These are phyloP conservation scores for Pythium sp. DNA, from an alignment of 352 stramenopile species.

Conservation along the genomic window DNA sequence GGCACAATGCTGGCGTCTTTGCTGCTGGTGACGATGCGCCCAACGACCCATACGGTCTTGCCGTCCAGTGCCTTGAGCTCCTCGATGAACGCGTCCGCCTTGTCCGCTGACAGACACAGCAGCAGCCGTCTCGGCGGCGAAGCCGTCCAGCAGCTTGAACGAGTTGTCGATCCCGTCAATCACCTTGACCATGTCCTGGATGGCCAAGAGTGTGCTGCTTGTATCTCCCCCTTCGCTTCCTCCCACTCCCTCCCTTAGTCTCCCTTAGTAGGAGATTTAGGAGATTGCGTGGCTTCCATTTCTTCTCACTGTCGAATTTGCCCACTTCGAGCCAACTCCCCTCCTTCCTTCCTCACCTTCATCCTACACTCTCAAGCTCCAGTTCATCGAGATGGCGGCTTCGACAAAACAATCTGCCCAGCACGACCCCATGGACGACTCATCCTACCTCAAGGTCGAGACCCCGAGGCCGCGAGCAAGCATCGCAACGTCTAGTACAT, in stretches of 20 bases:
- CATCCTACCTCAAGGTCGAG: too few species aligned
- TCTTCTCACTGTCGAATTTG: background rate
- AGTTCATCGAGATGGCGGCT: background rate
- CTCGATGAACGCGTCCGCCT: slow-evolving; percentile 83
- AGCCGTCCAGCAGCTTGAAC: slow-evolving; percentile 90
- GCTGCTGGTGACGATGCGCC: slow-evolving; percentile 74
- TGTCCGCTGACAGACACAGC: slow-evolving; percentile 83
- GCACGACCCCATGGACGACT: background rate
- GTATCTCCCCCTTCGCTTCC: background rate
- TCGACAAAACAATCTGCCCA: background rate
- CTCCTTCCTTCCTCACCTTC: background rate
- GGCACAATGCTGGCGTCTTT: slow-evolving; percentile 62
- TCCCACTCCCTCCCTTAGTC: background rate
- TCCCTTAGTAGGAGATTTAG: background rate
- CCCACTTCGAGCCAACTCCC: background rate
- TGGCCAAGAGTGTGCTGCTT: slow-evolving; percentile 33
- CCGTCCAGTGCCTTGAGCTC: slow-evolving; percentile 88
- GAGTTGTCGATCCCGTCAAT: slow-evolving; percentile 89
- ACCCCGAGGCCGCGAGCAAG: too few species aligned
- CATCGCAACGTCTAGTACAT: too few species aligned
- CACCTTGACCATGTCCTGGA: slow-evolving; percentile 86
- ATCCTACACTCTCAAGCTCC: background rate
- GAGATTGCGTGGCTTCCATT: background rate
- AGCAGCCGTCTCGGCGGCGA: slow-evolving; percentile 94
- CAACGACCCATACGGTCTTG: slow-evolving; percentile 91